A percentile compares a stretch with the other conserved stretches of the same genome.
Evolutionary conservation across 2,329 filamentous ascomycete species (phyloP).

Genomic region (Alternaria sp.): DNA sequence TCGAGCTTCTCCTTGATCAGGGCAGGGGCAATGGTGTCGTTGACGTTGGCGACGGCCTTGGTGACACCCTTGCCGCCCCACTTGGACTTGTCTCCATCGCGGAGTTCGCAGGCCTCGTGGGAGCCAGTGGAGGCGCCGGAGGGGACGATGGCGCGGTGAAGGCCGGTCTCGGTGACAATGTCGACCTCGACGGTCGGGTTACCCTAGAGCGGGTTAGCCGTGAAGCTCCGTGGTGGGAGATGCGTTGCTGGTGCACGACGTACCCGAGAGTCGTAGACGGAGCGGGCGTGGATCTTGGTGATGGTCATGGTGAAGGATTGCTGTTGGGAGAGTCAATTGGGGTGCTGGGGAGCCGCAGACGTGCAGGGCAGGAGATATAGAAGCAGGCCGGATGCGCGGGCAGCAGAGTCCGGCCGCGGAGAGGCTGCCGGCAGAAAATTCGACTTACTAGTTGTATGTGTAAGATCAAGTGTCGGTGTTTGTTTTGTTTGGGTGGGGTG

Average conservation of each 20-base stretch:
- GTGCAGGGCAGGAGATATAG: constrained; percentile 32
- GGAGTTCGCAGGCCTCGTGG: constrained; percentile 61
- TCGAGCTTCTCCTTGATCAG: constrained; percentile 61
- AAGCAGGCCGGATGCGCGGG: constrained; percentile 30
- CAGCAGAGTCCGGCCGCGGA: constrained; percentile 45
- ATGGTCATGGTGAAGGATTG: constrained; percentile 70
- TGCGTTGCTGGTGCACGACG: constrained; percentile 1
- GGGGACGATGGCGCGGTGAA: constrained; percentile 96
- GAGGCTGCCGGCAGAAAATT: constrained; percentile 29
- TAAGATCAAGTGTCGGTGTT: constrained; percentile 28
- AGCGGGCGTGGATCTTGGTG: constrained; percentile 67
- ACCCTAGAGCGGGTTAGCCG: constrained; percentile 49
- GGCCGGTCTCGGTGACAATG: constrained; percentile 92
- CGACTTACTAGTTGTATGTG: constrained; percentile 43
- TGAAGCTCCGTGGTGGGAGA: not conserved
- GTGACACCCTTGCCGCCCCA: constrained; percentile 63
- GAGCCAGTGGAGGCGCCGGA: constrained; percentile 86
- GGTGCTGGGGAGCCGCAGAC: constrained; percentile 10
- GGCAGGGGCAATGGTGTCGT: constrained; percentile 61
- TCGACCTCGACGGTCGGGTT: constrained; percentile 99
- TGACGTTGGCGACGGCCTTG: constrained; percentile 63
- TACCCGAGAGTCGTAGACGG: constrained; percentile 91
- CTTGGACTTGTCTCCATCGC: constrained; percentile 60
- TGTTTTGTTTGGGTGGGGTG: constrained; percentile 36
- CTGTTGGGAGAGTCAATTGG: constrained; percentile 33